phyloP scores from a whole-genome alignment of 2,329 filamentous ascomycete genomes.

The Metarhizium album region DNA sequence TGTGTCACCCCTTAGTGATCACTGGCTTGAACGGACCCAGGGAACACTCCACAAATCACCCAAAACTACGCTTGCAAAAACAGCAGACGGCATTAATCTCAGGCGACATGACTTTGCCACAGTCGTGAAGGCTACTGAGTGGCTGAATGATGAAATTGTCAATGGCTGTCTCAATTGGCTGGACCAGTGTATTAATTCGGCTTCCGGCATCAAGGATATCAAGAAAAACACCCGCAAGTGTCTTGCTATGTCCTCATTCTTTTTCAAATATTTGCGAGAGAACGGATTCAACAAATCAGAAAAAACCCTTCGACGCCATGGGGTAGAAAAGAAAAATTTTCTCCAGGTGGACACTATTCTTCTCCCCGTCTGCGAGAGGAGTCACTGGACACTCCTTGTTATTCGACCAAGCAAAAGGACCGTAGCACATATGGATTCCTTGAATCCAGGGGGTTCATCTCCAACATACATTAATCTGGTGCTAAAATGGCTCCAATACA shows the following conservation, averaged over 20 bases:
- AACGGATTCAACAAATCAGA: slow-evolving; percentile 36
- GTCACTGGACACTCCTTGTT: slow-evolving; percentile 64
- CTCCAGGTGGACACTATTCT: slow-evolving; percentile 56
- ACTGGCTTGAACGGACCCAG: slow-evolving; percentile 17
- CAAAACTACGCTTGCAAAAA: slow-evolving; percentile 29
- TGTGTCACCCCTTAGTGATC: slow-evolving; percentile 16
- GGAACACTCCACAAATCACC: slow-evolving; percentile 24
- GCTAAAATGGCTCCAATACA: slow-evolving; percentile 44
- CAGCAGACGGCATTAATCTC: slow-evolving; percentile 40
- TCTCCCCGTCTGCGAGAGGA: slow-evolving; percentile 53
- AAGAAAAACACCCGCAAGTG: slow-evolving; percentile 44
- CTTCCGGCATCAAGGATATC: slow-evolving; percentile 38
- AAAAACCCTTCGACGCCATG: slow-evolving; percentile 45
- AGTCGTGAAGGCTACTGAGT: slow-evolving; percentile 44
- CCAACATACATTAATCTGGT: slow-evolving; percentile 30
- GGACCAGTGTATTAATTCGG: slow-evolving; percentile 45
- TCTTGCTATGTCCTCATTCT: slow-evolving; percentile 54
- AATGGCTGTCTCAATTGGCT: slow-evolving; percentile 55
- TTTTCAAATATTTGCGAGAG: slow-evolving; percentile 44
- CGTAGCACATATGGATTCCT: slow-evolving; percentile 61
- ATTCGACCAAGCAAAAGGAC: slow-evolving; percentile 49
- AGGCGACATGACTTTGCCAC: slow-evolving; percentile 50
- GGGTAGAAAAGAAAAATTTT: slow-evolving; percentile 49
- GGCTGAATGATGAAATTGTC: slow-evolving; percentile 71
- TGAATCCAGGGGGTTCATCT: slow-evolving; percentile 34